Evolutionary conservation across 768 basidiomycete species (phyloP).

Genomic region (Cantharellus cinnabarinus): DNA sequence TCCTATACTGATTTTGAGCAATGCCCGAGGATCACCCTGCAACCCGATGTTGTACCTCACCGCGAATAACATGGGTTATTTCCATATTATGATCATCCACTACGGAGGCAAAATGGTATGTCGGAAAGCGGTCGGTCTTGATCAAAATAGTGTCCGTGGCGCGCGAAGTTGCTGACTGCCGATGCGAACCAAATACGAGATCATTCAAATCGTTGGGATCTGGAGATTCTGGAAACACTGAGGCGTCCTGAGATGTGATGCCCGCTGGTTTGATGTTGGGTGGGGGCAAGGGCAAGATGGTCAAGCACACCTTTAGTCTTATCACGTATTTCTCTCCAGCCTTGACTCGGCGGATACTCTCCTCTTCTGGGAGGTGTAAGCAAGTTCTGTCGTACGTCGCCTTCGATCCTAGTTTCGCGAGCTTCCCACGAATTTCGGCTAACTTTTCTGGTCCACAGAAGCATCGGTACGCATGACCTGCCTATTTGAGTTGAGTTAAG

Average conservation of each 20-base stretch:
- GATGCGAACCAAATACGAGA: constrained; percentile 53
- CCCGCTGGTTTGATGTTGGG: neutral
- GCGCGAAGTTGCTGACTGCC: constrained; percentile 55
- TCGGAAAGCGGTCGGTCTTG: constrained; percentile 85
- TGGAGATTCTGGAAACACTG: neutral
- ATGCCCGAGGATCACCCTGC: neutral
- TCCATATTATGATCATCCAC: constrained; percentile 95
- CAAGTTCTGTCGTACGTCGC: constrained; percentile 78
- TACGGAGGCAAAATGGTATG: constrained; percentile 89
- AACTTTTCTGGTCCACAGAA: constrained; percentile 72
- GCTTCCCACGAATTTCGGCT: constrained; percentile 39
- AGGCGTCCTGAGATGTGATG: neutral
- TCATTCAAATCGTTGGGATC: constrained; percentile 21
- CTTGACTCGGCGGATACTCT: constrained; percentile 48
- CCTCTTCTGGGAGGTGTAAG: constrained; percentile 69
- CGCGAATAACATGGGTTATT: constrained; percentile 85
- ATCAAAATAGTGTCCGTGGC: constrained; percentile 81
- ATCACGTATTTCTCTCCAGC: constrained; percentile 66
- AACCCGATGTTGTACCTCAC: constrained; percentile 38
- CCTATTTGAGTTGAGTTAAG: constrained; percentile 24
- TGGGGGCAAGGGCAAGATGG: neutral
- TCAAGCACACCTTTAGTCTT: constrained; percentile 56
- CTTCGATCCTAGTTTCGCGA: constrained; percentile 55
- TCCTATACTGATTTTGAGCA: constrained; percentile 32
- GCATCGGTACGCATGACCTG: constrained; percentile 81